Conservation (phyloP, 2,329 filamentous ascomycete species). For the Penicillium vulpinum region DNA sequence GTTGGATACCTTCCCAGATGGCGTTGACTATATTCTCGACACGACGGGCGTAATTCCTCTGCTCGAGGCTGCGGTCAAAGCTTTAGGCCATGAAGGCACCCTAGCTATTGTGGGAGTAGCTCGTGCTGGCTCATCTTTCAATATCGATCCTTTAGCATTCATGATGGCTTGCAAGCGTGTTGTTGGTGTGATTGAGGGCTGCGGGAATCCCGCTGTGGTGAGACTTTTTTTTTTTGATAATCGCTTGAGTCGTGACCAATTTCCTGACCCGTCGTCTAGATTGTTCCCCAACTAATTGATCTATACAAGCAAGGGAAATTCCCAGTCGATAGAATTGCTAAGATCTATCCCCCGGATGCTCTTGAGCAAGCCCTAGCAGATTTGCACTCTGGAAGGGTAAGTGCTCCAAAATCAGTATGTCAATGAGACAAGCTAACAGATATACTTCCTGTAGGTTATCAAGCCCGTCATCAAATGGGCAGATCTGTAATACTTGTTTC, state of each 20-base stretch:
- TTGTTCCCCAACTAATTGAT: slow-evolving; percentile 35
- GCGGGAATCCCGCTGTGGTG: slow-evolving; percentile 26
- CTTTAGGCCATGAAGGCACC: slow-evolving; percentile 32
- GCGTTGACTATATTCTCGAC: slow-evolving; percentile 34
- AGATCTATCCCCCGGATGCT: slow-evolving; percentile 22
- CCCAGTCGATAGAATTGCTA: slow-evolving; percentile 36
- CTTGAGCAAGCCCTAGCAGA: slow-evolving; percentile 20
- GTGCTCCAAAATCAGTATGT: neutral
- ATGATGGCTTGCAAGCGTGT: slow-evolving; percentile 32
- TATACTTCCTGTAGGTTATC: slow-evolving; percentile 10
- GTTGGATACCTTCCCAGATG: slow-evolving; percentile 26
- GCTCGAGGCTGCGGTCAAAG: slow-evolving; percentile 32
- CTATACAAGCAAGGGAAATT: slow-evolving; percentile 36
- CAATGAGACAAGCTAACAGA: neutral
- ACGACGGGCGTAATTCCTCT: slow-evolving; percentile 33
- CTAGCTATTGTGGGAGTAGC: slow-evolving; percentile 38
- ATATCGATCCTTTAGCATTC: slow-evolving; percentile 28
- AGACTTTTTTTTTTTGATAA: neutral
- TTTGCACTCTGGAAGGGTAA: slow-evolving; percentile 14
- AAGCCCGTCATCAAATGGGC: slow-evolving; percentile 22
- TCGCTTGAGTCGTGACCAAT: neutral
- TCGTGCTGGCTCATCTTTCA: slow-evolving; percentile 26
- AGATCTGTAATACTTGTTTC: slow-evolving; percentile 4
- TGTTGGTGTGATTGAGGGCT: slow-evolving; percentile 37
- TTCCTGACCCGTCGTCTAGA: slow-evolving; percentile 15